Percentiles rank a stretch among this genome's conserved stretches.
Conservation (phyloP, 441 rosid species). For the Populus hybrid region DNA sequence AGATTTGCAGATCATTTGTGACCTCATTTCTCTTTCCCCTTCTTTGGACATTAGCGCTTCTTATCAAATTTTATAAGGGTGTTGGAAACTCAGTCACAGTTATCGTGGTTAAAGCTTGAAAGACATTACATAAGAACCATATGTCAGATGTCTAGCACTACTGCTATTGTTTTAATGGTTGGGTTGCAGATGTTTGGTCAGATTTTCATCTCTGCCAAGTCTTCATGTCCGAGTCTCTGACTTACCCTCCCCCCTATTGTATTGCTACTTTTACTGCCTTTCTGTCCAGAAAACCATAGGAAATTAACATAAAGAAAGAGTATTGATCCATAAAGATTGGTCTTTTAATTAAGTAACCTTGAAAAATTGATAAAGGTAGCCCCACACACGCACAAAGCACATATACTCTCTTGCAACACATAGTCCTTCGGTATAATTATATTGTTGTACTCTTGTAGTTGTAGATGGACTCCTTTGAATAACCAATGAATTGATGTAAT, state of each 20-base stretch:
- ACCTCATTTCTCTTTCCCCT: constrained; percentile 1
- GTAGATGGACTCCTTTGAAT: not conserved
- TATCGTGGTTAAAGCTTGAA: constrained; percentile 19
- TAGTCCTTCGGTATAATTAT: not conserved
- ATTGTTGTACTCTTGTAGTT: not conserved
- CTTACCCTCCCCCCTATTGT: constrained; percentile 2
- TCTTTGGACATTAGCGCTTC: constrained; percentile 5
- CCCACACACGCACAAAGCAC: no score
- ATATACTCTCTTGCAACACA: no score
- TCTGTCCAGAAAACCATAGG: not conserved
- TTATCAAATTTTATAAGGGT: not conserved
- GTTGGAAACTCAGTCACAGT: constrained; percentile 7
- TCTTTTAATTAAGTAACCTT: not conserved
- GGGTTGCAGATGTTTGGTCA: constrained; percentile 22
- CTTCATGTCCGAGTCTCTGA: constrained; percentile 6
- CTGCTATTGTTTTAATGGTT: constrained; percentile 3
- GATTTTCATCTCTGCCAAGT: constrained; percentile 21
- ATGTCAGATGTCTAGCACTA: constrained; percentile 23
- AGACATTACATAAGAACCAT: constrained; percentile 13
- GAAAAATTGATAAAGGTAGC: not conserved
- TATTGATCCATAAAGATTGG: not conserved
- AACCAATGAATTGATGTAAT: not conserved
- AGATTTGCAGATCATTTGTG: constrained; percentile 21
- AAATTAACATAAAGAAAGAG: not conserved
- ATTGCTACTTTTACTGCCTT: constrained; percentile 27